Base-by-base conservation (phyloP, 1,284 basidiomycete species). In the Pseudozyma thailandica region DNA sequence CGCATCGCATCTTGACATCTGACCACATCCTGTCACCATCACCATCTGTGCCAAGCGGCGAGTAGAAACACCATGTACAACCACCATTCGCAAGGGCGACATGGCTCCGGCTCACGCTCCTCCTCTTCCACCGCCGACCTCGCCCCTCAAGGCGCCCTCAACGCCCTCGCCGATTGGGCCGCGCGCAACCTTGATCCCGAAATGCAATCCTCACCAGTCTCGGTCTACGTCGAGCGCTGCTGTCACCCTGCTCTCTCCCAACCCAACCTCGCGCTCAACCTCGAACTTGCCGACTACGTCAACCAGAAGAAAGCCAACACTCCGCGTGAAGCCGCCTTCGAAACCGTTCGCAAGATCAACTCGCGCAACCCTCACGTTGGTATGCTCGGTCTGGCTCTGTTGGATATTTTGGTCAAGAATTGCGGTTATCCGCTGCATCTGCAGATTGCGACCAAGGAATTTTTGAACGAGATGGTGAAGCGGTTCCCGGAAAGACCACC, bases 371-470 rank as follows among this genome's bases (percentile, higher is more conserved):
- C 92, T 1, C 93, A 96, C 82, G 87, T 95, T 70, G 90, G 92
- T 23, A 88, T 94, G 76, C 88, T 96, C 33, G 89, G 91, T 1
- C 77, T 86, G 6, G 74, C 83, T 72, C 84, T 98, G 4, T 89
- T 99, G 66, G 93, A 97, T 83, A 94, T 93, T 13, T 89, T 99
- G 48, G 92, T 97, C 50, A 92, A 94, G 82, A 90, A 92, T 47
- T 97, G 94, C 82, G 95, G 95, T 77, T 98, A 98, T 84, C 90
- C 94, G 0, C 91, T 98, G 64, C 95, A 98, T 81, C 90, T 99
- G 23, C 95, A 98, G 84, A 92, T 98, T 75, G 88, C 92, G n/a
- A 98, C 96, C 23, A 98, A 99, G 83, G 96, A 98, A 82, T 99
- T 98, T 81, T 87, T 98, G 20, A 98, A 99, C 84, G 95, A 98